Conservation (phyloP, 2,329 filamentous ascomycete species). For the Fusarium sororula region DNA sequence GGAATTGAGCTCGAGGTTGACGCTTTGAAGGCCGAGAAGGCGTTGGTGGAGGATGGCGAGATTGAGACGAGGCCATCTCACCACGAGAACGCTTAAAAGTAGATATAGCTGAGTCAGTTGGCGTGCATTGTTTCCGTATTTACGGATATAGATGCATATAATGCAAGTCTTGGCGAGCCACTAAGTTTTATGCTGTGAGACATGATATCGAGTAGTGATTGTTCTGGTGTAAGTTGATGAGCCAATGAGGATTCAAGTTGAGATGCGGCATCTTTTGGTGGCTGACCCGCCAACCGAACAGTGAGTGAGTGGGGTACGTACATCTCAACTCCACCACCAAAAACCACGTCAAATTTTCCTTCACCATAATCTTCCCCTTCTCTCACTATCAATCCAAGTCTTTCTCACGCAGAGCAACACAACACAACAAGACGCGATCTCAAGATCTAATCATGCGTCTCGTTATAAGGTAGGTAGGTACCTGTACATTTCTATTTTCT, state of each 20-base stretch:
- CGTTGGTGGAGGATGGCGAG: conserved; percentile 30
- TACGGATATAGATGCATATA: not conserved
- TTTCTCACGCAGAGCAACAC: not conserved
- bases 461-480: conserved; percentile 7
- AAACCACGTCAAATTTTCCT: conserved; percentile 28
- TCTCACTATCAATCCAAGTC: not conserved
- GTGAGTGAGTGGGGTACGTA: not conserved
- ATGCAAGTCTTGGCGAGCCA: not conserved
- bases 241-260: conserved; percentile 9
- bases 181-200: not conserved
- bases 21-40: conserved; percentile 33
- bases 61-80: conserved; percentile 20
- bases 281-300: conserved; percentile 18
- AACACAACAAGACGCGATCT: not conserved
- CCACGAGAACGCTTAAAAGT: conserved; percentile 25
- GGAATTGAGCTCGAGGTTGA: conserved; percentile 23
- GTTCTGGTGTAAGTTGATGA: not conserved
- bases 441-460: not conserved
- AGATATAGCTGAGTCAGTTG: no score
- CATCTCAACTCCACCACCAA: conserved; percentile 6
- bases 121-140: not conserved
- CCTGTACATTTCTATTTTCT: not conserved
- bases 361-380: not conserved
- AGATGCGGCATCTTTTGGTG: not conserved
- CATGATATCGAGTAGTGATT: not conserved